Base-by-base conservation (phyloP, 202 grass and related monocot genomes). In the Zoysia matrella region DNA sequence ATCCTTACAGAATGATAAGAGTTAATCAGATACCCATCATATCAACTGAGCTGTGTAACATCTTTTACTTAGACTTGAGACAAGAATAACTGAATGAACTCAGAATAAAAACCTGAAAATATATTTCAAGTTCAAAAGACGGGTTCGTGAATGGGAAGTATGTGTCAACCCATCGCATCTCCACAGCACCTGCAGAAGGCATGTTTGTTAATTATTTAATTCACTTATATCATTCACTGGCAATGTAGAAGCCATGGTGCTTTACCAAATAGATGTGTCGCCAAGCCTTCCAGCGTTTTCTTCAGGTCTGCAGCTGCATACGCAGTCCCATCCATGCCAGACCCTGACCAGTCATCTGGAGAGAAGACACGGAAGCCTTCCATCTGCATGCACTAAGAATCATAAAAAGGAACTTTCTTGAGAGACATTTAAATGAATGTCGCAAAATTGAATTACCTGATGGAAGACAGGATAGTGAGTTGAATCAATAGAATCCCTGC, bases 381-480 rank as follows among this genome's bases (percentile, higher is more conserved):
- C 95, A 98, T 98, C 92, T 98, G 83, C 45, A 82, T 77, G 74
- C 66, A 64, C 44, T 16, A 67, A 83, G 70, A 13, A 65, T 90
- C 51, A 78, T 82, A 40, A 84, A 42, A 79, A 83, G 55, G 42
- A 18, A 69, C 41, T n/a, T 72, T 73, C 9, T 78, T 54, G 2
- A 58, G 10, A 60, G 80, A 75, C 42, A 65, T 52, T 77, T 48
- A 46, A 52, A 74, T 52, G 52, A 65, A 76, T 52, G 6, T 55
- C 15, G 40, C 4, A 78, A 82, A 53, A 61, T 43, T 52, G 7
- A 57, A 60, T 68, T 71, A 92, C 95, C 92, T 98, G 95, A 90
- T 98, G 95, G 86, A 98, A 98, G 47, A 95, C 90, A 65, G 95
- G 95, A 88, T 98, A 98, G 74, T 98, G 95, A 80, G 95, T 98